Percentiles rank a stretch among this genome's conserved stretches.
phyloP scores from a whole-genome alignment of 306 rosid species.

The Cicer pinnatifidum region DNA sequence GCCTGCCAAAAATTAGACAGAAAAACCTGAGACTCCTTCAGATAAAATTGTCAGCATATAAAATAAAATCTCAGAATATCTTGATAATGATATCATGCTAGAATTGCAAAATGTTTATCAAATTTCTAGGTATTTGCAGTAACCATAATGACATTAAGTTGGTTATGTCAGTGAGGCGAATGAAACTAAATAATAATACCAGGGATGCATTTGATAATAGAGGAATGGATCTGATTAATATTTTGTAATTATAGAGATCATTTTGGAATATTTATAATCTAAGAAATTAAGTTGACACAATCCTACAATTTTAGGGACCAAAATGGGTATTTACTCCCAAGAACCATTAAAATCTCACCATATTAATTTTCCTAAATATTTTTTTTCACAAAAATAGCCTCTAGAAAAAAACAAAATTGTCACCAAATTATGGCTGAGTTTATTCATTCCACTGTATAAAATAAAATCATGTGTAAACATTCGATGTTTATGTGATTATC shows the following conservation, averaged over 20 bases:
- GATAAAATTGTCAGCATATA: not conserved
- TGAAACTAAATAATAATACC: too few species aligned
- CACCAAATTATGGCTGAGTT: not conserved
- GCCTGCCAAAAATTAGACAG: conserved; percentile 37
- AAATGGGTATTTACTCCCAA: too few species aligned
- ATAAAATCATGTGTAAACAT: not conserved
- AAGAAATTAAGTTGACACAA: too few species aligned
- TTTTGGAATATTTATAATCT: too few species aligned
- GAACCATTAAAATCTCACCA: not conserved
- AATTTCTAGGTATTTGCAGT: not conserved
- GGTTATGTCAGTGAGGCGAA: not conserved
- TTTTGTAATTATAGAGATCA: too few species aligned
- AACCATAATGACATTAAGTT: not conserved
- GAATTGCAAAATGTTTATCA: not conserved
- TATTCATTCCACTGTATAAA: not conserved
- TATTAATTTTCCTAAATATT: not conserved
- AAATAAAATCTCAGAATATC: too few species aligned
- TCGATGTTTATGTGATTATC: not conserved
- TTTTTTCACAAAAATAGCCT: not conserved
- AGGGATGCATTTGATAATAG: not conserved
- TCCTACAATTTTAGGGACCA: too few species aligned
- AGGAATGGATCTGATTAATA: too few species aligned
- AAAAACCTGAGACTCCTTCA: conserved; percentile 8
- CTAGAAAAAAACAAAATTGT: not conserved
- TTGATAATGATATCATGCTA: too few species aligned